phyloP scores from a whole-genome alignment of 441 rosid species.

The Viola pubescens region DNA sequence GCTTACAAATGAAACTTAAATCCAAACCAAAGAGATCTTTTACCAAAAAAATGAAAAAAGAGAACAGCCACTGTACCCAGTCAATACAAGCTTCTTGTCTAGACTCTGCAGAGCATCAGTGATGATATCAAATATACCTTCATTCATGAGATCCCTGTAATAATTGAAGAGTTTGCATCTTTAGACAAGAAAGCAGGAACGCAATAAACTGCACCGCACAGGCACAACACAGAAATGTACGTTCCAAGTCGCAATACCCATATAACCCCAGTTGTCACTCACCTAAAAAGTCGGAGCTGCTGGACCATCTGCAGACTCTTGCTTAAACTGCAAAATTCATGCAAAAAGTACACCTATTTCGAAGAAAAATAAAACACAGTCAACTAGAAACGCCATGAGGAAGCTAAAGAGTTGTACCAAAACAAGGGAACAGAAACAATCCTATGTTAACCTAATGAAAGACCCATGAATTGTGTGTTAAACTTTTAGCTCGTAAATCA shows the following conservation, averaged over 20 bases:
- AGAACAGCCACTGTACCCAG: constrained; percentile 62
- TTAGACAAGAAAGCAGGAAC: not conserved
- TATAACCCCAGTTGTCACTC: constrained; percentile 20
- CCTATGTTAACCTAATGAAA: not conserved
- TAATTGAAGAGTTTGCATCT: constrained; percentile 5
- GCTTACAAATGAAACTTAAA: not conserved
- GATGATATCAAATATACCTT: constrained; percentile 81
- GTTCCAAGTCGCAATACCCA: constrained; percentile 5
- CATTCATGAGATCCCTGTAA: constrained; percentile 82
- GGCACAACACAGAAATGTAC: not conserved
- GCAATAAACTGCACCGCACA: not conserved
- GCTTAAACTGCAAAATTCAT: constrained; percentile 94
- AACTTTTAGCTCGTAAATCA: too few relatives aligned
- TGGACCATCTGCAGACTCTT: constrained; percentile 94
- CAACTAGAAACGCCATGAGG: too few relatives aligned
- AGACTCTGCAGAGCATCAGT: constrained; percentile 78
- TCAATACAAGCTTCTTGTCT: constrained; percentile 81
- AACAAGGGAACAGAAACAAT: constrained; percentile 4
- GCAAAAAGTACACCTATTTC: constrained; percentile 81
- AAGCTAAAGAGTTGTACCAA: not conserved
- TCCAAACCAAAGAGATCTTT: not conserved
- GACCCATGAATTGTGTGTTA: not conserved
- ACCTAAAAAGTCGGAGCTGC: constrained; percentile 95
- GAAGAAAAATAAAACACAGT: constrained; percentile 13
- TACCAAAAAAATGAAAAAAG: constrained; percentile 10